Evolutionary conservation across 2,329 filamentous ascomycete genomes (phyloP), one percentile per base, ranked within the genome.

Genomic region (Scolecobasidium constrictum): DNA sequence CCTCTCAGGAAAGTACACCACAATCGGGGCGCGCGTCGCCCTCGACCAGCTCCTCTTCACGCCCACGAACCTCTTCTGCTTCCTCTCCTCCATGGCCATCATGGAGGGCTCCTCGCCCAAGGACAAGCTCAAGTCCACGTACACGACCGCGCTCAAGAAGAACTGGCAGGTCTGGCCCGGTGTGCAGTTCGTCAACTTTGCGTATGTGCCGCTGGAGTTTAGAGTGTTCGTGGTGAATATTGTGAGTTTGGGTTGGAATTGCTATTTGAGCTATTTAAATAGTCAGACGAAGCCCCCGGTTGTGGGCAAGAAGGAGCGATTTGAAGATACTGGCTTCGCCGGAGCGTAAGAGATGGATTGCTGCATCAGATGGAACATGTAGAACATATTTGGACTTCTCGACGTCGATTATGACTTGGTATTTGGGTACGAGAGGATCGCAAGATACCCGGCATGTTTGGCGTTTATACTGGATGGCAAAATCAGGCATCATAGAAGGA

Each of bases 111-210:
- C 48, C n/a, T 47, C 42, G 50, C 75, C 77, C 1, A 62, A 67
- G 53, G 75, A 87, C 55, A 88, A 90, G 65, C 69, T 92, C 43
- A 64, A 75, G 46, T 77, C 73, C 54, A 82, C 75, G 47, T 95
- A 87, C 65, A 62, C 65, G 50, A 71, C 75, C 11, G 83, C 84
- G 22, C 74, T 94, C 55, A 73, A 73, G 60, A 81, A 85, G 59
- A 95, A 94, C 67, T 86, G 86, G 72, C 75, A 86, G 67, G 63
- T 95, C 44, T 95, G 88, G 88, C 88, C 88, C 3, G 68, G 68
- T 52, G 86, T 93, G 44, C 88, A 95, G 67, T 69, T 81, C 42
- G 71, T 81, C 56, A 95, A 95, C 69, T 95, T 95, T 67, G 82
- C 83, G 55, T 74, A 92, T 49, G 75, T 94, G 49, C 88, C 88